Conservation (phyloP, 495 filamentous ascomycete genomes). For the Penicillium flavigenum region DNA sequence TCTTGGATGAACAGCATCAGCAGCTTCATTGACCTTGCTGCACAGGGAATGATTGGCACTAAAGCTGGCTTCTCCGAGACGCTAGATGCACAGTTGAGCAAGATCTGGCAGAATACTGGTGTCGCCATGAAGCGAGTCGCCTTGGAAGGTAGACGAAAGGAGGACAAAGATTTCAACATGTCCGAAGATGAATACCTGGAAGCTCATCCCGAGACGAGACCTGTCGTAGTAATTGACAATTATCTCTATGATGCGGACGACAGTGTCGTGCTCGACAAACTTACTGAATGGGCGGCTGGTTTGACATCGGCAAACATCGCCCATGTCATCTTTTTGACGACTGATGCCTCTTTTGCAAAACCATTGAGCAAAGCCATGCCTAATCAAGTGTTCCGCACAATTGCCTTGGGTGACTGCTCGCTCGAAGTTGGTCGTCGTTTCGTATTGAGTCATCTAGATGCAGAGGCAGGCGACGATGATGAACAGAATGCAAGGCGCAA, state of each 20-base stretch:
- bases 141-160: conserved; percentile 63
- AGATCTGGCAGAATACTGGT: conserved; percentile 86
- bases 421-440: conserved; percentile 85
- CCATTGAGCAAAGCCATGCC: conserved; percentile 83
- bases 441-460: conserved; percentile 77
- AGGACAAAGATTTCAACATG: conserved; percentile 69
- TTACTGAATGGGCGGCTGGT: conserved; percentile 87
- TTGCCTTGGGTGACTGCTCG: conserved; percentile 80
- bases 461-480: conserved; percentile 42
- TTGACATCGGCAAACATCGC: conserved; percentile 89
- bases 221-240: conserved; percentile 92
- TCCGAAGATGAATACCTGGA: conserved; percentile 88
- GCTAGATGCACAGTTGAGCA: conserved; percentile 82
- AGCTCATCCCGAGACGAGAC: conserved; percentile 78
- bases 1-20: conserved; percentile 95
- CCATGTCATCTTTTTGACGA: conserved; percentile 95
- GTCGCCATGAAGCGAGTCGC: conserved; percentile 76
- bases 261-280: conserved; percentile 79
- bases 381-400: conserved; percentile 84
- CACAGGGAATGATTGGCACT: conserved; percentile 89
- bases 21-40: conserved; percentile 86
- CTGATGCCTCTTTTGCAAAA: conserved; percentile 86
- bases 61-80: conserved; percentile 96
- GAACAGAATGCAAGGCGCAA: conserved; percentile 38
- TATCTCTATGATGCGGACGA: conserved; percentile 76